A percentile compares a stretch with the other conserved stretches of the same genome.
Conservation (phyloP, 495 filamentous ascomycete species). For the Penicillium salamii region DNA sequence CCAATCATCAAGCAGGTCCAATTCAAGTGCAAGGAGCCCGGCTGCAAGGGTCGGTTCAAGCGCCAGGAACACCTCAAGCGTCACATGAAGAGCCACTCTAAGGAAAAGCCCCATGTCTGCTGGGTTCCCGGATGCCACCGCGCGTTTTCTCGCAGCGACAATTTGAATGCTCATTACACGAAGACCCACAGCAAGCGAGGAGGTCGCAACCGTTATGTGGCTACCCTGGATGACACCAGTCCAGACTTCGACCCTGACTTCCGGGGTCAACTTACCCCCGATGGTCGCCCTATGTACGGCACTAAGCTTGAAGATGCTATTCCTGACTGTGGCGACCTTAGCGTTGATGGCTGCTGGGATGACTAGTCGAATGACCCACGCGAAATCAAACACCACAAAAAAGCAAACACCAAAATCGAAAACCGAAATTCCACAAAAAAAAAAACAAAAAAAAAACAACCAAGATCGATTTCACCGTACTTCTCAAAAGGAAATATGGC, state of each 20-base stretch:
- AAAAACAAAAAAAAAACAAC: constrained; percentile 5
- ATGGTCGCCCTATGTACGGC: constrained; percentile 42
- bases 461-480: constrained; percentile 3
- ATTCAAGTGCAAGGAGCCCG: constrained; percentile 47
- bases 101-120: constrained; percentile 52
- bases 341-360: constrained; percentile 36
- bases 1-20: constrained; percentile 44
- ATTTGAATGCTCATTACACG: constrained; percentile 48
- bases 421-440: no score
- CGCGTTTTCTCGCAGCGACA: constrained; percentile 46
- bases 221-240: constrained; percentile 45
- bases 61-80: constrained; percentile 64
- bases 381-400: constrained; percentile 12
- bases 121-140: constrained; percentile 47
- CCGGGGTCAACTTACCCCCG: constrained; percentile 42
- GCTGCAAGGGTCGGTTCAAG: constrained; percentile 54
- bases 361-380: constrained; percentile 14
- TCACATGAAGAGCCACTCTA: constrained; percentile 58
- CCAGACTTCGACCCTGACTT: constrained; percentile 45
- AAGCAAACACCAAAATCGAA: constrained; percentile 17
- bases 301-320: constrained; percentile 41
- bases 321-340: constrained; percentile 32
- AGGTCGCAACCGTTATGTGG: constrained; percentile 47
- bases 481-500: constrained; percentile 5
- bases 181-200: constrained; percentile 51